Percentiles rank a stretch among this genome's conserved stretches.
Conservation (phyloP, 345 rosid species). For the Hibiscus mutabilis region DNA sequence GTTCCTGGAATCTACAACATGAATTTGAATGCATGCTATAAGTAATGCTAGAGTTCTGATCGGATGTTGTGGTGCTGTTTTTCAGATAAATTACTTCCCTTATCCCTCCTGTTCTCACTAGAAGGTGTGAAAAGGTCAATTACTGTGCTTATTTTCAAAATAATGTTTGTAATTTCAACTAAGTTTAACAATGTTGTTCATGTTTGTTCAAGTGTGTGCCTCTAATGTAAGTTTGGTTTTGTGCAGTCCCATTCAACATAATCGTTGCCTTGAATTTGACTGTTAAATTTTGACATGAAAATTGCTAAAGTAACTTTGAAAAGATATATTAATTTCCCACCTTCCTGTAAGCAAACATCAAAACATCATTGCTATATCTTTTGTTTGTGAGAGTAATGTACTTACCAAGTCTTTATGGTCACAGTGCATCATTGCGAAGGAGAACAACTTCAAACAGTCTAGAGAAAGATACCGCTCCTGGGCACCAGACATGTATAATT, state of each 20-base stretch:
- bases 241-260: background rate
- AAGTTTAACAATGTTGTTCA: background rate
- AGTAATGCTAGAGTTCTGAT: background rate
- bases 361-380: background rate
- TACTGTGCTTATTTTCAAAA: background rate
- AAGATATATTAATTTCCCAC: background rate
- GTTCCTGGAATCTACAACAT: constrained; percentile 54
- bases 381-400: background rate
- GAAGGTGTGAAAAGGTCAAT: constrained; percentile 79
- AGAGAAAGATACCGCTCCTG: constrained; percentile 87
- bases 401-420: background rate
- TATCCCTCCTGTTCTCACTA: constrained; percentile 47
- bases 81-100: constrained; percentile 89
- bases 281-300: background rate
- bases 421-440: constrained; percentile 77
- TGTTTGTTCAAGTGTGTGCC: too few relatives aligned
- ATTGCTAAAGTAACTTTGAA: background rate
- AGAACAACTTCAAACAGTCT: constrained; percentile 92
- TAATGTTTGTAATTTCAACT: background rate
- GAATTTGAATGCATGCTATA: background rate
- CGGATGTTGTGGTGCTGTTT: constrained; percentile 13
- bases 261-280: background rate
- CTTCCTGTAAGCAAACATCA: background rate
- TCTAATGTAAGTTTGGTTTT: background rate
- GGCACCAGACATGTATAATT: constrained; percentile 68